Evolutionary conservation across 108 stramenopile genomes (phyloP), one percentile per base, ranked within the genome.

Genomic region (Conticribra guillardii): DNA sequence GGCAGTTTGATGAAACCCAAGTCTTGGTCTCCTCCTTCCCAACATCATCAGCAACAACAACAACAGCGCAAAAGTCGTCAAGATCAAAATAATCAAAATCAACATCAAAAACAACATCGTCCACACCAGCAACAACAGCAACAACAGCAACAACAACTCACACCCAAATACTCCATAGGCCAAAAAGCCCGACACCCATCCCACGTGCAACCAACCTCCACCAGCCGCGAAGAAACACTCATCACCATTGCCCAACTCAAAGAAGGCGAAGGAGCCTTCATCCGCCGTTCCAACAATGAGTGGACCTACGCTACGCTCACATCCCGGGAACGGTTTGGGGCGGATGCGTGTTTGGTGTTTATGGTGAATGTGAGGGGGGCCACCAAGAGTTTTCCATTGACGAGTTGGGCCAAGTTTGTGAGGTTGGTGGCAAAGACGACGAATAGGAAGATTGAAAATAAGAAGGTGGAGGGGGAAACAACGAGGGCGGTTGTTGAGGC

Each of bases 291-390:
- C 1, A 29, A 57, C 56, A 57, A 57, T 11, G 26, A 14, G 4
- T 57, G 56, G 56, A 57, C 56, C 29, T 57, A 57, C 18, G 56
- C 56, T 19, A 57, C 29, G 11, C 28, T 57, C 11, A 57, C 28
- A 30, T 17, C 26, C 1, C 3, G 2, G 56, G 56, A 30, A 9
- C 27, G 7, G 17, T 41, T 9, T 11, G 56, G 56, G 1, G 28
- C 56, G 9, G 29, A 32, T 30, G 3, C 56, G 1, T n/a, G 17
- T 3, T 3, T 57, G 5, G 31, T 16, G 2, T 27, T 57, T 30
- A 32, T 14, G 14, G 56, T 57, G 2, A 57, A 30, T 30, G 5
- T 1, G 3, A 27, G 29, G 29, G 56, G 56, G 29, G 26, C 26
- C 2, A 31, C 29, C 56, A 57, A 57, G 56, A 57, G 30, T 27